Conservation (phyloP, 148 eudicot genomes). For the Spergularia marina region DNA sequence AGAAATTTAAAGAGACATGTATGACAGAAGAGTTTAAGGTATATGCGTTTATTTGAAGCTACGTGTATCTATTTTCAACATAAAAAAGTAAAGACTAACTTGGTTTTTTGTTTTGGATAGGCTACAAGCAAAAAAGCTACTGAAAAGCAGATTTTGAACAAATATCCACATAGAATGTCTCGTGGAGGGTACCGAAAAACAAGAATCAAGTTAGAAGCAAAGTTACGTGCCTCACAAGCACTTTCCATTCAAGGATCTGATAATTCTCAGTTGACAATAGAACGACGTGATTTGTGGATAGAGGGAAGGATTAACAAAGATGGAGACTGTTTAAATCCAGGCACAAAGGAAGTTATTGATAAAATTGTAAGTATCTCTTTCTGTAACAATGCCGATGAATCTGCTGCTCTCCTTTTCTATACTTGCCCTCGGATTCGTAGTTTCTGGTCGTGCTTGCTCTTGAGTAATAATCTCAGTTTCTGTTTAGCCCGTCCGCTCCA, state of each 20-base stretch:
- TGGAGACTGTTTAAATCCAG: neutral
- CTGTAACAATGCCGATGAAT: too few species aligned
- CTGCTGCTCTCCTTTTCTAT: too few species aligned
- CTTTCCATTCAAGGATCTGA: too few species aligned
- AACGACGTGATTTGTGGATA: constrained; percentile 2
- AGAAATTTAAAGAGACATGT: neutral
- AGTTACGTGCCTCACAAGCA: neutral
- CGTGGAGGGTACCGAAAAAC: neutral
- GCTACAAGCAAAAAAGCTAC: neutral
- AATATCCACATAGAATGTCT: constrained; percentile 1
- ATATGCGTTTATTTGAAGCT: neutral
- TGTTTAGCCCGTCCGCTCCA: too few species aligned
- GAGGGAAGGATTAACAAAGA: neutral
- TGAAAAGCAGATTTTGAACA: neutral
- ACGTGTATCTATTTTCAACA: neutral
- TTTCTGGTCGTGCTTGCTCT: too few species aligned
- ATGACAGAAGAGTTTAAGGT: neutral
- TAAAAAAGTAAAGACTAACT: neutral
- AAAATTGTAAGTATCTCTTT: neutral
- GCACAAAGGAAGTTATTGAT: neutral
- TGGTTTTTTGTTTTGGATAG: neutral
- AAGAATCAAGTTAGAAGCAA: neutral
- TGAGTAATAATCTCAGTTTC: too few species aligned
- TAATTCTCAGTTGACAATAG: neutral
- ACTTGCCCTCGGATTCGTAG: too few species aligned